Evolutionary conservation across 108 stramenopile species (phyloP).

Genomic region (Aurantiochytrium sp.): DNA sequence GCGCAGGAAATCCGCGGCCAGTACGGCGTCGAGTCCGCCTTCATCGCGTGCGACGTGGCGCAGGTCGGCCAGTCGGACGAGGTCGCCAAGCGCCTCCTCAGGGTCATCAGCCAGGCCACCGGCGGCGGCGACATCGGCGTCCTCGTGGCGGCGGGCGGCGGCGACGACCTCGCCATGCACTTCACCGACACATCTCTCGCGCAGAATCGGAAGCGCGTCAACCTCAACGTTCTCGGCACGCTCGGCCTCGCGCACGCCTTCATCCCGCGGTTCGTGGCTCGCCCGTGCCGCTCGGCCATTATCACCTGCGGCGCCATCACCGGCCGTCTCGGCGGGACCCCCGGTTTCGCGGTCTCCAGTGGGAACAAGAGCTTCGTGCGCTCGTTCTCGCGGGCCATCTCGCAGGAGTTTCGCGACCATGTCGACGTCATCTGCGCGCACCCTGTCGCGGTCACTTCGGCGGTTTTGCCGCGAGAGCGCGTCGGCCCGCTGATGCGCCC

Average conservation of each 20-base stretch:
- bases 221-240: background rate
- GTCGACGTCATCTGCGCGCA: background rate
- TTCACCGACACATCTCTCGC: background rate
- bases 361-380: background rate
- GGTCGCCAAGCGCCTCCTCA: too few species aligned
- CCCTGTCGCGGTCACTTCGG: background rate
- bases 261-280: background rate
- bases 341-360: background rate
- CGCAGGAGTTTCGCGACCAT: background rate
- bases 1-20: too few species aligned
- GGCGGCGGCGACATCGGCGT: too few species aligned
- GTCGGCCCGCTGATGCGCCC: background rate
- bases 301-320: background rate
- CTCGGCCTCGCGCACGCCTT: background rate
- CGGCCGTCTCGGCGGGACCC: background rate
- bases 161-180: background rate
- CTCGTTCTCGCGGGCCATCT: background rate
- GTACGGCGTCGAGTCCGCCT: too few species aligned
- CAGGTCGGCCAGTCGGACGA: too few species aligned
- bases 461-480: background rate
- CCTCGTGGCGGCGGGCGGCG: too few species aligned
- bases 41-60: too few species aligned
- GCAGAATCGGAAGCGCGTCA: background rate
- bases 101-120: too few species aligned
- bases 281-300: background rate